Evolutionary conservation across 2,329 filamentous ascomycete species (phyloP).

Genomic region (Zalaria obscura): DNA sequence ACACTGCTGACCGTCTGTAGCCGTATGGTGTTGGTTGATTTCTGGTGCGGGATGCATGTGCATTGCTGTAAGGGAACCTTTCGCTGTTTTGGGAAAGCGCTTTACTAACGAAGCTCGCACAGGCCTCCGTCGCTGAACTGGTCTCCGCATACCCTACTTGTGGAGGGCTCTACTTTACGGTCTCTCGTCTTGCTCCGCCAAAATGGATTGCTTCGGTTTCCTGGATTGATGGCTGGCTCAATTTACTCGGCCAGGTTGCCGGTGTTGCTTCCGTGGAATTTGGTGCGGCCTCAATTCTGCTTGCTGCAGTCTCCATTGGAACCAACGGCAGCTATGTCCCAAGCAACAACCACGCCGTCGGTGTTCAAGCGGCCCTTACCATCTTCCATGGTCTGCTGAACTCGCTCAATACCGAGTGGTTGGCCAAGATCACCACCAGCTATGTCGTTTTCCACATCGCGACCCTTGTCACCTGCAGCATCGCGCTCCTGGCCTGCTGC

Average conservation of each 20-base stretch:
- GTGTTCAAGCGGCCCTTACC: constrained; percentile 41
- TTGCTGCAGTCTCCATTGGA: constrained; percentile 39
- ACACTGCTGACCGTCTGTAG: constrained; percentile 9
- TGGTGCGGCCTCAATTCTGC: constrained; percentile 40
- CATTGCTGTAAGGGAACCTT: constrained; percentile 22
- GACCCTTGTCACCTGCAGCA: constrained; percentile 36
- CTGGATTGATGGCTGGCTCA: constrained; percentile 30
- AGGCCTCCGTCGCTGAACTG: constrained; percentile 39
- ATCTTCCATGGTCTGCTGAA: constrained; percentile 39
- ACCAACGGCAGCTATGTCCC: constrained; percentile 20
- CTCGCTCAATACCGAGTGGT: constrained; percentile 41
- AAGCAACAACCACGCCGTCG: constrained; percentile 32
- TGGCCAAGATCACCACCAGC: constrained; percentile 42
- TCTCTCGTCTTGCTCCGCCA: constrained; percentile 37
- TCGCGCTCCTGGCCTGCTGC: constrained; percentile 36
- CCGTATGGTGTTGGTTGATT: constrained; percentile 46
- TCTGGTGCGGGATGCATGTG: constrained; percentile 43
- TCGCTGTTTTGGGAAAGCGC: neutral
- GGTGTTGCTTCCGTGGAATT: constrained; percentile 45
- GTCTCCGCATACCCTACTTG: constrained; percentile 45
- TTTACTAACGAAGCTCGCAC: neutral
- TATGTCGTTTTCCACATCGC: constrained; percentile 45
- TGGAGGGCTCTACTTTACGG: constrained; percentile 41
- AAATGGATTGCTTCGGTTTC: constrained; percentile 34
- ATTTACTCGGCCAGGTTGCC: constrained; percentile 34